phyloP scores from a whole-genome alignment of 2,329 filamentous ascomycete species.

The Verticillium tricorpus region DNA sequence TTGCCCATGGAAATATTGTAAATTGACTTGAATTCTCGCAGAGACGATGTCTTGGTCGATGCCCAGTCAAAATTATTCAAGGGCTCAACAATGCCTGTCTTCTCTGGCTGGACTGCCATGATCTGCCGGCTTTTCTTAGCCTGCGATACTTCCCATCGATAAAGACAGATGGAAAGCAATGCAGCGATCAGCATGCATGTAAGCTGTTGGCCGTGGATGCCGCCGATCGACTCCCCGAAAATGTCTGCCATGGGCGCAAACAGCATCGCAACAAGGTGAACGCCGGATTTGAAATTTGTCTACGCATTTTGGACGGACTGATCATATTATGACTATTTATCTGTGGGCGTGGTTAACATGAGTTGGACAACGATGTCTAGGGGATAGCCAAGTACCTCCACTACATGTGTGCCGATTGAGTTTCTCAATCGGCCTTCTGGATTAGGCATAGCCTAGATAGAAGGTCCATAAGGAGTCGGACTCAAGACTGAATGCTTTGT shows the following conservation, averaged over 20 bases:
- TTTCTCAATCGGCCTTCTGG: background rate
- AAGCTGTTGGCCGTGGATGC: background rate
- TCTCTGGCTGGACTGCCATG: background rate
- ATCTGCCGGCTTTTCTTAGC: background rate
- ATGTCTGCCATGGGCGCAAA: background rate
- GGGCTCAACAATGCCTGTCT: constrained; percentile 16
- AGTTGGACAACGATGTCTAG: background rate
- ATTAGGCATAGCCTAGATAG: background rate
- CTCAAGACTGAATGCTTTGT: background rate
- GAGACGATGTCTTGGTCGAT: constrained; percentile 27
- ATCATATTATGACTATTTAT: background rate
- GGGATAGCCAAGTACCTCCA: background rate
- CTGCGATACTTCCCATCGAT: background rate
- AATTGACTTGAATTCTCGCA: constrained; percentile 45
- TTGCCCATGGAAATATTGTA: constrained; percentile 53
- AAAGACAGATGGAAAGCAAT: background rate
- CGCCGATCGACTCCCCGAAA: background rate
- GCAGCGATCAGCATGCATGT: background rate
- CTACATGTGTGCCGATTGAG: background rate
- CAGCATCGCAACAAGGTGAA: background rate
- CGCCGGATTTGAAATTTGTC: background rate
- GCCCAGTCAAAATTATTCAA: constrained; percentile 34
- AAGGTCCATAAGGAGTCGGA: background rate
- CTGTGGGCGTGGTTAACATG: background rate
- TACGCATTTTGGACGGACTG: background rate